Base-by-base conservation (phyloP, 2,329 filamentous ascomycete genomes). In the Aphanocladium album region DNA sequence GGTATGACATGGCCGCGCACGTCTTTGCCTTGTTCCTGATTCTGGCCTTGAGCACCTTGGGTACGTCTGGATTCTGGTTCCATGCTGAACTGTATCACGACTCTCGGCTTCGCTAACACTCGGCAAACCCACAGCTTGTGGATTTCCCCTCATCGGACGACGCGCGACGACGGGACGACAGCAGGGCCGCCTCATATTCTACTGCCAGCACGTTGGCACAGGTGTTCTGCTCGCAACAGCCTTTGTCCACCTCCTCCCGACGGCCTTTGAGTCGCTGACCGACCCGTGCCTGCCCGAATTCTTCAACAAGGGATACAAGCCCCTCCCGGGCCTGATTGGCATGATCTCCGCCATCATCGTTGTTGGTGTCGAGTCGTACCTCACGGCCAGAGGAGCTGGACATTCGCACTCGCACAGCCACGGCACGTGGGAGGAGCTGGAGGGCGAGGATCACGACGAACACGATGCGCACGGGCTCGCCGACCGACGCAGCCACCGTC, bases 151-250 rank as follows among this genome's bases (percentile, higher is more conserved):
- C 37, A 74, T 90, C 59, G 87, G 85, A 11, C 81, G 83, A 57
- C 81, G 83, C 64, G 77, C 81, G 41, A 82, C 81, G 41, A 79
- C 80, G 53, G 79, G 85, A 60, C 81, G 79, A 56, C 81, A 82
- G 59, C 86, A 87, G 57, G 80, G 79, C 64, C 79, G 73, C 23
- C 80, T 89, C 67, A 80, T 89, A 64, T 88, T 89, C 71, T 77
- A 87, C 64, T 87, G 85, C 67, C 85, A 89, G 65, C 89, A 91
- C 75, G 89, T 91, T 65, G 89, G 90, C 69, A 95, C 90, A 1
- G 90, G 90, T 62, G 91, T 95, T 21, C 79, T 95, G n/a, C 88
- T 95, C 63, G 90, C 91, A 12, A 95, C 90, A 1, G 90, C 90
- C 60, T 95, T 95, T 69, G 89, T 93, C 27, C 90, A 93, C 75